Evolutionary conservation across 1,284 basidiomycete species (phyloP).

Genomic region (Boletus smithii): DNA sequence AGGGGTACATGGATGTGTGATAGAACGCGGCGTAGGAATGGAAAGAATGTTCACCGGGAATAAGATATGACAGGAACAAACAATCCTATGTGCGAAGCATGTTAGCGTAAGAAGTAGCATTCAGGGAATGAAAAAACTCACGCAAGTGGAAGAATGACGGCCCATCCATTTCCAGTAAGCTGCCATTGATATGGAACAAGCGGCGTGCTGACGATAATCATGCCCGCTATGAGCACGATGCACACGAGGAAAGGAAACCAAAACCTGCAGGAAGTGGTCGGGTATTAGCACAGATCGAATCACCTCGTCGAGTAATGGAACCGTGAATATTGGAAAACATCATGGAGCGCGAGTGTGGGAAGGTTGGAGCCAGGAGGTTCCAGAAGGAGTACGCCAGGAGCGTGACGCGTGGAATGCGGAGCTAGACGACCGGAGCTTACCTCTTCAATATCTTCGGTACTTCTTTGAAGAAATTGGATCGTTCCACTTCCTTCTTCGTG

Average conservation of each 20-base stretch:
- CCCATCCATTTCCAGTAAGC: conserved; percentile 60
- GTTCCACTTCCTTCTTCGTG: conserved; percentile 76
- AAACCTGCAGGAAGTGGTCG: conserved; percentile 24
- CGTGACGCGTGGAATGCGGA: conserved; percentile 17
- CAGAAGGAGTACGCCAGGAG: neutral
- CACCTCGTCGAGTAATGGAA: conserved; percentile 6
- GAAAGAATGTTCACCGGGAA: conserved; percentile 54
- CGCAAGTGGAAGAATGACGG: conserved; percentile 66
- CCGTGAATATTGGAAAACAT: neutral
- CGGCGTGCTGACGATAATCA: conserved; percentile 56
- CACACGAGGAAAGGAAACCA: conserved; percentile 36
- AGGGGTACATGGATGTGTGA: neutral
- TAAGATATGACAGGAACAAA: conserved; percentile 60
- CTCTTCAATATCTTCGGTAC: conserved; percentile 77
- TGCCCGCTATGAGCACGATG: conserved; percentile 42
- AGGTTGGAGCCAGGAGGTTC: neutral
- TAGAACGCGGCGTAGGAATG: conserved; percentile 2
- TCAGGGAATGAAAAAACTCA: conserved; percentile 35
- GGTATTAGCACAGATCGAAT: conserved; percentile 15
- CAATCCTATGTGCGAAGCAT: conserved; percentile 40
- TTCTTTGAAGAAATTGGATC: conserved; percentile 85
- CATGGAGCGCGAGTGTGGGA: neutral
- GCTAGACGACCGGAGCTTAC: conserved; percentile 55
- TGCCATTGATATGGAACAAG: conserved; percentile 63
- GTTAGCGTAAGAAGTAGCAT: conserved; percentile 6